Percentiles rank a stretch among this genome's conserved stretches.
phyloP scores from a whole-genome alignment of 371 early-diverging fungal genomes.

The Zychaea mexicana region DNA sequence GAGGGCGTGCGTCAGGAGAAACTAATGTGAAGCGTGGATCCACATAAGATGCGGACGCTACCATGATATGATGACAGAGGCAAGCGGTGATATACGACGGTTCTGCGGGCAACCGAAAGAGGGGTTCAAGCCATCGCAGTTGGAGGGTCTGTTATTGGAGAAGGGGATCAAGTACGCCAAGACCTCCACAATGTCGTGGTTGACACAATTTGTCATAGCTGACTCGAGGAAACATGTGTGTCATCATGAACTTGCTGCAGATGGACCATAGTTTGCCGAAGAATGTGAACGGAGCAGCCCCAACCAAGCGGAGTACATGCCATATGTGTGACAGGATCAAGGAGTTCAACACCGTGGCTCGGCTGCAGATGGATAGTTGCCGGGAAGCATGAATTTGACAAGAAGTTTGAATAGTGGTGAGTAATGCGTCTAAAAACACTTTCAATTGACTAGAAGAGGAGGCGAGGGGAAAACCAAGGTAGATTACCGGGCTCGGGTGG shows the following conservation, averaged over 20 bases:
- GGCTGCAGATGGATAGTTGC: constrained; percentile 17
- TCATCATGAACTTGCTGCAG: not conserved
- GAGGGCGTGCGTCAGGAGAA: not conserved
- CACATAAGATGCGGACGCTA: too few relatives aligned
- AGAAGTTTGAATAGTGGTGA: constrained; percentile 3
- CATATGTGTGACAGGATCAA: constrained; percentile 25
- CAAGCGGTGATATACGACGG: not conserved
- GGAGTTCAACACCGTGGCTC: constrained; percentile 18
- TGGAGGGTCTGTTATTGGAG: constrained; percentile 9
- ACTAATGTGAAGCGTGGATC: not conserved
- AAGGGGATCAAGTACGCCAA: constrained; percentile 15
- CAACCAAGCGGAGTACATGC: constrained; percentile 22
- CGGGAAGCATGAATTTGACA: constrained; percentile 8
- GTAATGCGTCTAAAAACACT: not conserved
- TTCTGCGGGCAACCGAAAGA: not conserved
- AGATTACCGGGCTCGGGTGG: not conserved
- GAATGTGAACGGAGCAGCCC: not conserved
- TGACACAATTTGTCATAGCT: not conserved
- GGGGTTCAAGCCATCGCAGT: constrained; percentile 17
- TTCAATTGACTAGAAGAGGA: constrained; percentile 15
- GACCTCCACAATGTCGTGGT: constrained; percentile 9
- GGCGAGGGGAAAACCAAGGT: not conserved
- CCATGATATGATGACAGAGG: not conserved
- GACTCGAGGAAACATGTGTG: constrained; percentile 7
- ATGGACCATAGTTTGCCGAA: not conserved